phyloP scores from a whole-genome alignment of 2,329 filamentous ascomycete genomes.

The Clonostachys byssicola region DNA sequence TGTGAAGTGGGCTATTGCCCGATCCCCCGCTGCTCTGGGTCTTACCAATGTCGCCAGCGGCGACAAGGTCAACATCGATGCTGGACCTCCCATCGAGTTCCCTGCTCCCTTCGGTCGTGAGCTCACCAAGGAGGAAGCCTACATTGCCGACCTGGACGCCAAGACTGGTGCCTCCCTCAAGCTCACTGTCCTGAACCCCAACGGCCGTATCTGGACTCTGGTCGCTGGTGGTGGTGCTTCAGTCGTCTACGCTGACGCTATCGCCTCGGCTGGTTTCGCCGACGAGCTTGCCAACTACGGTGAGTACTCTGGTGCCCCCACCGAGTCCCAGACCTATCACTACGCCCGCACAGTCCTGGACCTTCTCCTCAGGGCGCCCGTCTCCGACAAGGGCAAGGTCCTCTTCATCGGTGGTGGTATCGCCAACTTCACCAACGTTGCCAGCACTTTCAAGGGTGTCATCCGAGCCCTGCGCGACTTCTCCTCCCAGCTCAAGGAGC shows the following conservation, averaged over 20 bases:
- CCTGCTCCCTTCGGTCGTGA: conserved; percentile 98
- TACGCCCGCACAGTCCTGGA: conserved; percentile 96
- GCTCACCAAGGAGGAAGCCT: conserved; percentile 97
- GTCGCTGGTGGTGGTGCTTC: conserved; percentile 99
- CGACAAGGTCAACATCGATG: conserved; percentile 86
- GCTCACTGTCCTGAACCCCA: conserved; percentile 89
- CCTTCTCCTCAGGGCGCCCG: conserved; percentile 90
- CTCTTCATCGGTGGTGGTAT: conserved; percentile 99
- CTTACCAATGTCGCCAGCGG: conserved; percentile 64
- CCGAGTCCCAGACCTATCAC: conserved; percentile 98
- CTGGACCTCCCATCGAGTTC: conserved; percentile 97
- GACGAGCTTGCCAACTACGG: conserved; percentile 98
- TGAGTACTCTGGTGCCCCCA: conserved; percentile 98
- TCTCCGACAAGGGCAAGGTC: conserved; percentile 87
- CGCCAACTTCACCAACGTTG: conserved; percentile 99
- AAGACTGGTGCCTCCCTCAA: conserved; percentile 99
- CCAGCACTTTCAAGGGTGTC: conserved; percentile 99
- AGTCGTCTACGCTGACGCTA: conserved; percentile 97
- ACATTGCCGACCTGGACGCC: conserved; percentile 97
- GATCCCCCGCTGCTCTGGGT: conserved; percentile 84
- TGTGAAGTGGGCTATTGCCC: conserved; percentile 97
- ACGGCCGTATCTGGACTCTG: conserved; percentile 93
- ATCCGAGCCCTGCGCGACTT: conserved; percentile 94
- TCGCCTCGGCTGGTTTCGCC: conserved; percentile 92
- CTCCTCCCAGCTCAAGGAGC: conserved; percentile 79